Evolutionary conservation across 1,284 basidiomycete genomes (phyloP).

Genomic region (Cerrena zonata): DNA sequence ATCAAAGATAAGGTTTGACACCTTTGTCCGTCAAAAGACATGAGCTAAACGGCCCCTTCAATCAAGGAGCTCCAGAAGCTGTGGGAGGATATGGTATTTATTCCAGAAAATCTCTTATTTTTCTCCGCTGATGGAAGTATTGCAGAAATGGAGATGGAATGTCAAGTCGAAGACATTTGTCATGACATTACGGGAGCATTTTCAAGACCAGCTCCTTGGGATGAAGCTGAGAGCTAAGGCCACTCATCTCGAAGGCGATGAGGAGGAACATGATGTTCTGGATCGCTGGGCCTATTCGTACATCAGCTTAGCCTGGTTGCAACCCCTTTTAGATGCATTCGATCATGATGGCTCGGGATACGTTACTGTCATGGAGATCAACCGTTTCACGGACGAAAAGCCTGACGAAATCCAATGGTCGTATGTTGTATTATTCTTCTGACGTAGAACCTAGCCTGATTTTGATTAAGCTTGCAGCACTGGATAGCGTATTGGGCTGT

Average conservation of each 20-base stretch:
- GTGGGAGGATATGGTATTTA: too few species aligned
- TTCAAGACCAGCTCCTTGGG: conserved; percentile 19
- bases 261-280: too few species aligned
- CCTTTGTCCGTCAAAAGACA: too few species aligned
- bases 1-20: too few species aligned
- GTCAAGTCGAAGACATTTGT: too few species aligned
- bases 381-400: conserved; percentile 31
- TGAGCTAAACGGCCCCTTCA: too few species aligned
- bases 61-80: too few species aligned
- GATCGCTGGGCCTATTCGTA: conserved; percentile 39
- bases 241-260: conserved; percentile 4
- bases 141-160: too few species aligned
- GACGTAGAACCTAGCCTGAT: conserved; percentile 6
- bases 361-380: conserved; percentile 42
- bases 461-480: conserved; percentile 26
- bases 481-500: conserved; percentile 13
- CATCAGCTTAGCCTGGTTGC: conserved; percentile 37
- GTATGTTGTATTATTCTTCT: conserved; percentile 19
- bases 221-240: too few species aligned
- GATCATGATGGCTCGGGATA: conserved; percentile 46
- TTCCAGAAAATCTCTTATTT: too few species aligned
- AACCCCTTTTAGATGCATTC: conserved; percentile 40
- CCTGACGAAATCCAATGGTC: conserved; percentile 21
- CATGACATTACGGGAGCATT: conserved; percentile 31
- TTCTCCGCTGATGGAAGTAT: too few species aligned